These are phyloP conservation scores for Plantago major DNA, from an alignment of 257 asterid genomes.

Conservation along the genomic window DNA sequence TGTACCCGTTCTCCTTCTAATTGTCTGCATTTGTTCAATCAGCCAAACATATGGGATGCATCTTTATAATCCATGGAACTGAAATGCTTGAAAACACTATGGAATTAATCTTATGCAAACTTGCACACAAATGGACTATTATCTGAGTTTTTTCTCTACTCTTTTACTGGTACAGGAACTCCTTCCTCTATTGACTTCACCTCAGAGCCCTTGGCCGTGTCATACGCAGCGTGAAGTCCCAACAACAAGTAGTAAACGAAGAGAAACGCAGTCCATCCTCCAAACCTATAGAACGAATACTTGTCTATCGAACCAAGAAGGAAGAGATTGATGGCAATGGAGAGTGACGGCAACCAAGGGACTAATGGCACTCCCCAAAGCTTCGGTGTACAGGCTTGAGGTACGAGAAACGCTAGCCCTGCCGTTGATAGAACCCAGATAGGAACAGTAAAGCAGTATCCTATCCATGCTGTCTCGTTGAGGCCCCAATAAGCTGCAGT, in stretches of 20 bases:
- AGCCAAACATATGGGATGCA: no score
- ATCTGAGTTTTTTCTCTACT: no score
- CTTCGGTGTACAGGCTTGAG: conserved; percentile 47
- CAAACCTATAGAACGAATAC: conserved; percentile 44
- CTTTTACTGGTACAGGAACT: neutral
- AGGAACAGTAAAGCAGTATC: conserved; percentile 45
- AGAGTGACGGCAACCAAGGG: conserved; percentile 62
- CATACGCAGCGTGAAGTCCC: conserved; percentile 63
- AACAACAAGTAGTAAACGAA: conserved; percentile 43
- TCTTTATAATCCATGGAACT: no score
- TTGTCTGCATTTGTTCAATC: no score
- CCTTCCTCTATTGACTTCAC: conserved; percentile 16
- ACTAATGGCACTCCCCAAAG: conserved; percentile 68
- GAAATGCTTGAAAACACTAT: no score
- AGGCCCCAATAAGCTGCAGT: conserved; percentile 53
- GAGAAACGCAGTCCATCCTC: conserved; percentile 44
- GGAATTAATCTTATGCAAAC: no score
- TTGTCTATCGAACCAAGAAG: conserved; percentile 56
- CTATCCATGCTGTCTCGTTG: conserved; percentile 39
- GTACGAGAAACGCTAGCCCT: conserved; percentile 31
- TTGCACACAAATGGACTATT: no score
- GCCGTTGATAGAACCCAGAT: conserved; percentile 41
- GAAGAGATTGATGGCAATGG: conserved; percentile 52
- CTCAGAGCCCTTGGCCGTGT: conserved; percentile 43
- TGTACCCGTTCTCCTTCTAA: no score